A percentile compares a stretch with the other conserved stretches of the same genome.
These are phyloP conservation scores for Adansonia grandidieri DNA, from an alignment of 441 rosid species.

Conservation along the genomic window DNA sequence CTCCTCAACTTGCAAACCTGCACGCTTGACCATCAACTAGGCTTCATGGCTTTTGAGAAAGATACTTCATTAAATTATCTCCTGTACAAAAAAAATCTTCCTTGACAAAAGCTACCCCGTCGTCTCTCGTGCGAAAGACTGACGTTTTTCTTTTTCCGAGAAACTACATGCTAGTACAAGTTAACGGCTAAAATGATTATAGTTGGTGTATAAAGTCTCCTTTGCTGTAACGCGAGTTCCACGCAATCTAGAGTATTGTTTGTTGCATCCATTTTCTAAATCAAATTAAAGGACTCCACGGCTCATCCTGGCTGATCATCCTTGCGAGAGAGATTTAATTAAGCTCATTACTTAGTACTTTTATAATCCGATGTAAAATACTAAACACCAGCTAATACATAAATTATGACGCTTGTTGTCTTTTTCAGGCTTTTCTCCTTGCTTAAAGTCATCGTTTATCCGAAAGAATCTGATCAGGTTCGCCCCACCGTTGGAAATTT, in stretches of 20 bases:
- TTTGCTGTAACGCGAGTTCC: too few species aligned
- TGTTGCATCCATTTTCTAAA: not conserved
- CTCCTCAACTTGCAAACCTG: not conserved
- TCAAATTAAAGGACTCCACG: not conserved
- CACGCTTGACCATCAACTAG: not conserved
- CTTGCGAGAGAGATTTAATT: not conserved
- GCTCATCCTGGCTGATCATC: not conserved
- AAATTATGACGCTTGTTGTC: not conserved
- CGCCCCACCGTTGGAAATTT: not conserved
- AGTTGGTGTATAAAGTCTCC: not conserved
- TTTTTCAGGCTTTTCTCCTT: not conserved
- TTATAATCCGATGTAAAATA: not conserved
- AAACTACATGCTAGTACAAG: not conserved
- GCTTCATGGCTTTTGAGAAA: not conserved
- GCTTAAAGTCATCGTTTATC: not conserved
- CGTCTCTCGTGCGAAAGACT: too few species aligned
- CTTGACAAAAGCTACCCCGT: not conserved
- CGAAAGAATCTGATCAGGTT: not conserved
- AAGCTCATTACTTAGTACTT: not conserved
- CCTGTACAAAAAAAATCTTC: too few species aligned
- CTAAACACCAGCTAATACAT: not conserved
- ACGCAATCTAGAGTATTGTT: not conserved
- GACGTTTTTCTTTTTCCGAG: not conserved
- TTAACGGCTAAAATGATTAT: not conserved
- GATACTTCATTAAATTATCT: not conserved